Conservation (phyloP, 305 asterid genomes). For the Ilex paraguariensis region DNA sequence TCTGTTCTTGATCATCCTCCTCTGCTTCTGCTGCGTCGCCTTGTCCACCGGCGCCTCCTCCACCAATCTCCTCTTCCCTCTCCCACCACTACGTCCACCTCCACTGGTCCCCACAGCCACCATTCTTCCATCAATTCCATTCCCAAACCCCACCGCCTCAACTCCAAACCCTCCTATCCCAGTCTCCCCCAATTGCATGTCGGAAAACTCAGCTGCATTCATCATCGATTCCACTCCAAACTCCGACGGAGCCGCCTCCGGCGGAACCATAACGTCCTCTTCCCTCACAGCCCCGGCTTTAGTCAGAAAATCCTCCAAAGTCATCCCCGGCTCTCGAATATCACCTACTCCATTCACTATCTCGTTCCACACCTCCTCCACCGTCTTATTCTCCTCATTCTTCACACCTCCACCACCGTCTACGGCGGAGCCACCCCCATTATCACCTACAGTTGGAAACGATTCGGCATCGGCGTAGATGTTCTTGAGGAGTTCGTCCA, state of each 20-base stretch:
- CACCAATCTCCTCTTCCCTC: constrained; percentile 80
- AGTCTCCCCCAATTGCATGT: constrained; percentile 42
- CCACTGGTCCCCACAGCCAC: constrained; percentile 18
- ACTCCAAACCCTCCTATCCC: constrained; percentile 30
- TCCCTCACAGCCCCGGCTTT: constrained; percentile 90
- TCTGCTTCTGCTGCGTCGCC: constrained; percentile 97
- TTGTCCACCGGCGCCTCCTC: constrained; percentile 76
- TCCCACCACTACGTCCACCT: constrained; percentile 38
- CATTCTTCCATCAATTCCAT: constrained; percentile 23
- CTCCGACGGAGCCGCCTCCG: constrained; percentile 6
- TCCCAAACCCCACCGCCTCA: constrained; percentile 33
- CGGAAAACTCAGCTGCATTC: constrained; percentile 45
- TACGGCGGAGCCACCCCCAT: neutral
- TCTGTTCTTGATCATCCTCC: constrained; percentile 91
- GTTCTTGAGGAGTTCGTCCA: constrained; percentile 73
- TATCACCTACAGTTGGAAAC: constrained; percentile 7
- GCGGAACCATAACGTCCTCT: constrained; percentile 70
- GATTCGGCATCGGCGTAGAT: constrained; percentile 57
- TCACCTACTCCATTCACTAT: constrained; percentile 2
- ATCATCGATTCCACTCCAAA: constrained; percentile 38
- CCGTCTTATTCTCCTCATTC: neutral
- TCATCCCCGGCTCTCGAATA: constrained; percentile 53
- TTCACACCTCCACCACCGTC: too few species aligned
- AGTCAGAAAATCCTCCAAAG: constrained; percentile 74
- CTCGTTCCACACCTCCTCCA: constrained; percentile 13